Evolutionary conservation across 2,329 filamentous ascomycete species (phyloP), one percentile per base, ranked within the genome.

Genomic region (Dendryphion nanum): DNA sequence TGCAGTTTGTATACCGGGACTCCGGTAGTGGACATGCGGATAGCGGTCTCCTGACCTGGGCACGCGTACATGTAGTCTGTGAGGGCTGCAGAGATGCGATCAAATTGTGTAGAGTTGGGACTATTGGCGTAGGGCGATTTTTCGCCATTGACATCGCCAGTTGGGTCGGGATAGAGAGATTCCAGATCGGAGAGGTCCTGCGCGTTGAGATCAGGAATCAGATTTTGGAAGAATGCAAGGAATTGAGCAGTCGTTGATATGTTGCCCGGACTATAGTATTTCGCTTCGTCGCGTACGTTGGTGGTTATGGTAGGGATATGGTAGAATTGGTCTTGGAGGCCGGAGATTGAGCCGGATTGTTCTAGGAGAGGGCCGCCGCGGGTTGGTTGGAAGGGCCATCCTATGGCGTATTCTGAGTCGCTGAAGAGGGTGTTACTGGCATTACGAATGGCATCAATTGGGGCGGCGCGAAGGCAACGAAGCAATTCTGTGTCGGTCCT

Each of bases 331-430:
- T 51, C 53, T 6, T 65, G 55, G 18, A 52, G 37, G 23, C 59
- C 60, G 17, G 60, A 63, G 2, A 41, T 42, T 0, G 71, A 74
- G 14, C 72, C 73, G 4, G 66, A 60, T 37, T 73, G 73, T 47
- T 75, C 72, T 3, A 75, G 57, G 0, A 75, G 40, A 0, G 68
- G 68, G 0, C 71, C 72, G 0, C 70, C 70, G 1, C 71, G 68
- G 0, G 67, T 66, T 1, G 73, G 73, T 34, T 75, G 73, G 53
- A 71, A 75, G 0, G 73, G 71, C 72, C 72, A 75, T 0, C 69
- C 74, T 17, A 71, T 53, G 24, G 61, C 62, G 13, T 63, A 61
- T 4, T 67, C 51, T 4, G 67, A 66, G 0, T 66, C 59, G 2
- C 59, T 50, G 39, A 65, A 74, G 3, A 73, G 37, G 15, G 62